Evolutionary conservation across 441 rosid species (phyloP), one percentile per base, ranked within the genome.

Genomic region (Eutrema salsugineum): DNA sequence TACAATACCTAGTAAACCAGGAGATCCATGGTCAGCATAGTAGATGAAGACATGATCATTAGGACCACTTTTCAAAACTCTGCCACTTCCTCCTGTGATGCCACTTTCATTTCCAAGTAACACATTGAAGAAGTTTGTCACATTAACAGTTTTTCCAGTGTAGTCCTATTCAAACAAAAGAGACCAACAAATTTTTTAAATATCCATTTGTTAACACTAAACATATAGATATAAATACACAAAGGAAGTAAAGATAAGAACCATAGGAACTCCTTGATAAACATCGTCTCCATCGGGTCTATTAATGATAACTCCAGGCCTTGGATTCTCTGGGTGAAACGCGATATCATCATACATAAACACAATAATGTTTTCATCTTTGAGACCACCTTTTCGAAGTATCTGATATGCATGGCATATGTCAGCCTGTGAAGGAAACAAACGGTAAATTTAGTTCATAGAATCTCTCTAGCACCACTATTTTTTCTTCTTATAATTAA

Each of bases 311-410:
- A 83, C 70, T 22, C 96, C 96, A 48, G 85, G 90, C 77, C 85
- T 81, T 1, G 93, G 96, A 70, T 88, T 90, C 5, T 77, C 58
- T 0, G 40, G 3, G 28, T 66, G 20, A 38, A 72, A 63, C 5
- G 96, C 93, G 32, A 89, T 85, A 75, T 87, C 95, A 69, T 87
- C 95, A 50, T 87, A 83, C 93, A 89, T 89, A 69, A 89, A 85
- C 63, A 86, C 91, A 6, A 88, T 59, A 5, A 88, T 88, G 73
- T 88, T 88, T 63, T 90, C 91, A 16, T 88, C 96, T 65, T 82
- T 83, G 70, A 90, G 6, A 46, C 91, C 96, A 0, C 91, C 91
- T 56, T 77, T 82, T 63, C 73, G 78, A 74, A 86, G 72, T n/a
- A 82, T 48, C 38, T 88, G 96, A 71, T 90, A 88, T 3, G 93